phyloP scores from a whole-genome alignment of 352 stramenopile genomes.

The Globisporangium camurandrum region DNA sequence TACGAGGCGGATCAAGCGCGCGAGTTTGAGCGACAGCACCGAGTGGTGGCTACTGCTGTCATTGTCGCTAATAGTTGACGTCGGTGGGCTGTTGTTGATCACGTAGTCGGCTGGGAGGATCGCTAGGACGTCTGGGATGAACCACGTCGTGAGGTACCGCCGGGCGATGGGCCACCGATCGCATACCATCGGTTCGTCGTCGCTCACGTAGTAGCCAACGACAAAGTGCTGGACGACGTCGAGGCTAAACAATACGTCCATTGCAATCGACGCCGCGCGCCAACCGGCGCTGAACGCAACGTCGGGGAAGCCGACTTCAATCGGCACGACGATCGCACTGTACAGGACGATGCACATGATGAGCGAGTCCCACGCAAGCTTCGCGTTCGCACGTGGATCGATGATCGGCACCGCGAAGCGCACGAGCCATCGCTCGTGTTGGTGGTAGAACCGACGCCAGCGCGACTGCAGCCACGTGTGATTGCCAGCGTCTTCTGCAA shows the following conservation, averaged over 20 bases:
- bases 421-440: constrained; percentile 19
- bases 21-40: constrained; percentile 57
- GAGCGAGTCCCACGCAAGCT: constrained; percentile 57
- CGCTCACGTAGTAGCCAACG: constrained; percentile 49
- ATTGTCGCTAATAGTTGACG: too few relatives aligned
- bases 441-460: constrained; percentile 31
- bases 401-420: constrained; percentile 33
- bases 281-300: constrained; percentile 26
- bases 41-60: constrained; percentile 20
- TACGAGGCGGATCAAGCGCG: constrained; percentile 50
- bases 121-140: constrained; percentile 41
- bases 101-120: constrained; percentile 50
- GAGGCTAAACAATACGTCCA: constrained; percentile 52
- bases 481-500: constrained; percentile 16
- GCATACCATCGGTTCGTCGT: constrained; percentile 53
- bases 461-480: constrained; percentile 26
- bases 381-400: constrained; percentile 45
- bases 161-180: constrained; percentile 35
- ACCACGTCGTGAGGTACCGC: constrained; percentile 54
- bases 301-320: constrained; percentile 68
- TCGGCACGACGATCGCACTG: constrained; percentile 56
- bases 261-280: constrained; percentile 19
- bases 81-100: constrained; percentile 14
- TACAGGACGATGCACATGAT: constrained; percentile 74
- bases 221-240: constrained; percentile 71